Base-by-base conservation (phyloP, 164 flowering plant species). In the Malania oleifera region DNA sequence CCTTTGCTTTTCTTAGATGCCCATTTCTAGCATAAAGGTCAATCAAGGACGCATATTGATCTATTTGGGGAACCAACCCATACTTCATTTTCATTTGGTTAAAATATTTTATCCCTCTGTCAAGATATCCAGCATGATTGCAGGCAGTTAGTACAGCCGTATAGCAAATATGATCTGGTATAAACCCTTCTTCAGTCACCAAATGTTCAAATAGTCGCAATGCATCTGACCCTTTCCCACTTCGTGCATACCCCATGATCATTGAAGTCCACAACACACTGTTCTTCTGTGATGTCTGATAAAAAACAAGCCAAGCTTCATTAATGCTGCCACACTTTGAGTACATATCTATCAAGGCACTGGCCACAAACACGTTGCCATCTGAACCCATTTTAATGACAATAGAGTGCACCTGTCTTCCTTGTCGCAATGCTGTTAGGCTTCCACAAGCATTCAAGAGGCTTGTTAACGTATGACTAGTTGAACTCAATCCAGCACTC, bases 131-230 rank as follows among this genome's bases (percentile, higher is more conserved):
- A 7, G 72, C 67, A 69, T 78, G 85, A 52, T 75, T 78, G 67
- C 83, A 80, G 26, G 85, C 83, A 48, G 78, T 71, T 60, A 82
- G 60, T 25, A 78, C 73, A 40, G 75, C 75, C 20, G 79, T 82
- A 48, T 80, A 78, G 66, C 77, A 74, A 46, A 82, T 27, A 41
- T 62, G 65, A 48, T 77, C 81, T 0, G 78, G 80, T n/a, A 10
- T 62, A 44, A 67, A 37, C 39, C 72, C 75, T 5, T 39, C 60
- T 55, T 52, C 60, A 8, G 23, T 62, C 27, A 69, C 54, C 45
- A 71, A 55, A 50, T 46, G 23, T 61, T 79, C 78, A 49, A 78
- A 81, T 34, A 78, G 69, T 28, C 65, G 40, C 56, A 81, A 27
- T 11, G 70, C 79, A 41, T 76, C 72, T 26, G n/a, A 58, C 27